Base-by-base conservation (phyloP, 306 rosid species). In the Casuarina glauca region DNA sequence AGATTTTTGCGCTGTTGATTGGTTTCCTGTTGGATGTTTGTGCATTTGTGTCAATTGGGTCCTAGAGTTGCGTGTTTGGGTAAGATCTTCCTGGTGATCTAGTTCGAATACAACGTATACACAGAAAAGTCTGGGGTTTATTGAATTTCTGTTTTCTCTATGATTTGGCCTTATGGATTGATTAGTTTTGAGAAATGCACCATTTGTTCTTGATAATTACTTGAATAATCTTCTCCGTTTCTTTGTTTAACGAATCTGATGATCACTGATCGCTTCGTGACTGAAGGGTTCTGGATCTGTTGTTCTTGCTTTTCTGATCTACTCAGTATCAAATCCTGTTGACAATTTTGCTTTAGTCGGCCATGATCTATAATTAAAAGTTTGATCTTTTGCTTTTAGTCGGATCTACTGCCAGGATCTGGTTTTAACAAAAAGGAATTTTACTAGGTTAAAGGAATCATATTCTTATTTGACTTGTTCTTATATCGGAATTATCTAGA, bases 71-170 rank as follows among this genome's bases (percentile, higher is more conserved):
- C 61, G 77, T 82, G 72, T 73, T 80, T 42, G 5, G 35, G 61
- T 35, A 36, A 72, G 74, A 73, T 78, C 70, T 68, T 78, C 60
- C 9, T n/a, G 70, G 36, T 51, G 74, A 53, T 45, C 17, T 78
- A 73, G 69, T 69, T 51, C 74, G 42, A 74, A 5, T 73, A 70
- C n/a, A 1, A 53, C 44, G 9, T 72, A 72, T 78, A 17, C 63
- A 36, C 43, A 36, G 36, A 43, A 20, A 16, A 52, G 36, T 68
- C 26, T 7, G 39, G 51, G 72, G 63, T 51, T 61, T 45, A 20
- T 73, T 53, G 39, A 50, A 52, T 79, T 73, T 43, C 3, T 42
- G 55, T 60, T 35, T 15, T 80, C 17, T 62, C 15, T 74, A 72
- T 75, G 57, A 41, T 67, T 43, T 51, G 38, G 36, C 53, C 71